Base-by-base conservation (phyloP, 139 green algal species). In the Mesotaenium endlicherianum region DNA sequence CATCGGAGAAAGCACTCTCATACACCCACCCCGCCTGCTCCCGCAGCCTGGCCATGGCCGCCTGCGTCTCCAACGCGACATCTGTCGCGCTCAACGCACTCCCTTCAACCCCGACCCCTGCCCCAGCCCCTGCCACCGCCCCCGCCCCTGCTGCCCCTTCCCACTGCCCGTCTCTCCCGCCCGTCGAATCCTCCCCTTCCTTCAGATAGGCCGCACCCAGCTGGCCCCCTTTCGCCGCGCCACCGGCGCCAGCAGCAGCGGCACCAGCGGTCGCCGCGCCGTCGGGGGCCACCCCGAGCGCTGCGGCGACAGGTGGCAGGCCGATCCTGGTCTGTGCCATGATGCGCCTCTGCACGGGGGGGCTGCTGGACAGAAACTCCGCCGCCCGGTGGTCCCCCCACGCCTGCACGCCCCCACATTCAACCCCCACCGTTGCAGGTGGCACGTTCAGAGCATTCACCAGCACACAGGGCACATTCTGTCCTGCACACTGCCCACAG, bases 281-380 rank as follows among this genome's bases (percentile, higher is more conserved):
- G n/a, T n/a, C n/a, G n/a, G n/a, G n/a, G n/a, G n/a, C n/a, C n/a
- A n/a, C n/a, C n/a, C n/a, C n/a, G n/a, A n/a, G n/a, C n/a, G n/a
- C n/a, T n/a, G n/a, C n/a, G n/a, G n/a, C n/a, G n/a, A n/a, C n/a
- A n/a, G n/a, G n/a, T n/a, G n/a, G n/a, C 3, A 77, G 3, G 20
- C 34, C 75, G 49, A 31, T 3, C 38, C 49, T 83, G 45, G 77
- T 40, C 16, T 86, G 79, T 5, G 40, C 77, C 64, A 84, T 42
- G 57, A 86, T 86, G 55, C 79, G 60, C 70, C 53, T 39, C 49
- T 85, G 81, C 6, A 86, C 53, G 16, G 81, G 50, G 1, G 81
- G 81, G 47, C 81, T 87, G n/a, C 26, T 45, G 26, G 47, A 47
- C 45, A 86, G n/a, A n/a, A 87, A 87, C 39, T 79, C 75, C 31